Conservation (phyloP, 495 filamentous ascomycete genomes). For the Trichoderma virens region DNA sequence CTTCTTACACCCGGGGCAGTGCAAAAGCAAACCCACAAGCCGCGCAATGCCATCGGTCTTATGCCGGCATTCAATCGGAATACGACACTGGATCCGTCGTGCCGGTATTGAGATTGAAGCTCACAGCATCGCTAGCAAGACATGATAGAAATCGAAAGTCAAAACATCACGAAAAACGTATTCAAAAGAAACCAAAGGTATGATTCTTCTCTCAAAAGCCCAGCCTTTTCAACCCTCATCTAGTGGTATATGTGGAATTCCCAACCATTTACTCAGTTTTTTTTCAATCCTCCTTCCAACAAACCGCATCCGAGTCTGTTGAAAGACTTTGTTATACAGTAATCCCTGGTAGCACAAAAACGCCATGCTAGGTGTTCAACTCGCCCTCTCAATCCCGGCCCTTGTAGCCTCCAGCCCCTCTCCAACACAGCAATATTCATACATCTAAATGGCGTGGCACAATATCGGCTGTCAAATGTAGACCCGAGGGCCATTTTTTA, state of each 20-base stretch:
- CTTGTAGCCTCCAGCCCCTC: background rate
- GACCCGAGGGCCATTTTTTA: constrained; percentile 16
- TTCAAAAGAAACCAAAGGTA: background rate
- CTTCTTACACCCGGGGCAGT: too few species aligned
- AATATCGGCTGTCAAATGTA: background rate
- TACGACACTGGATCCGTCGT: background rate
- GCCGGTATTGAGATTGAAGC: background rate
- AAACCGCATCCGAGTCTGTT: constrained; percentile 2
- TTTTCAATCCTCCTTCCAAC: background rate
- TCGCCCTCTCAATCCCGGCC: background rate
- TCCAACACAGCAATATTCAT: background rate
- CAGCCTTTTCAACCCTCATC: background rate
- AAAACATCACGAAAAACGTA: too few species aligned
- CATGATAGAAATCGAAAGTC: too few species aligned
- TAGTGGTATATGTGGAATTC: constrained; percentile 9
- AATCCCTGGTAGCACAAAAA: background rate
- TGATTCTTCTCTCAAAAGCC: background rate
- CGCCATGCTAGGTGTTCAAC: background rate
- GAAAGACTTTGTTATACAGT: background rate
- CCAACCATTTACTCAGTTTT: background rate
- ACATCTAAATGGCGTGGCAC: background rate
- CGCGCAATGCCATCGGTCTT: background rate
- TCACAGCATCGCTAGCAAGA: background rate
- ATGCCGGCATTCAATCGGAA: background rate
- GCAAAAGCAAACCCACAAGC: too few species aligned